Evolutionary conservation across 2,329 filamentous ascomycete genomes (phyloP).

Genomic region (Phaeoacremonium minimum): DNA sequence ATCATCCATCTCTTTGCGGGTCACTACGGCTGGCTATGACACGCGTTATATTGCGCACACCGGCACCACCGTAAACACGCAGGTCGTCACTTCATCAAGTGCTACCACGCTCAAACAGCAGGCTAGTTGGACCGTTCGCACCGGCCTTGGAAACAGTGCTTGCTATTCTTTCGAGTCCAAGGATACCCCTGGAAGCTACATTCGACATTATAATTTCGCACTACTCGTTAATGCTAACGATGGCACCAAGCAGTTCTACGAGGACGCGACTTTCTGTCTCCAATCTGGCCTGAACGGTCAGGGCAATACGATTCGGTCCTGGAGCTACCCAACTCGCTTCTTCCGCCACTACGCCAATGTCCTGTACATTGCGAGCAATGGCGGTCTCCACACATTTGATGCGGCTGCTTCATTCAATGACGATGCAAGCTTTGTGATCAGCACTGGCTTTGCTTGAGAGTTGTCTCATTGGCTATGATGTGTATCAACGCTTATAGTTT

Average conservation of each 20-base stretch:
- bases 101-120: slow-evolving; percentile 41
- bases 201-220: slow-evolving; percentile 51
- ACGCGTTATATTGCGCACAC: slow-evolving; percentile 52
- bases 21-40: slow-evolving; percentile 49
- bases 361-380: slow-evolving; percentile 46
- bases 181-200: slow-evolving; percentile 53
- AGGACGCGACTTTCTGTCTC: slow-evolving; percentile 62
- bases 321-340: slow-evolving; percentile 57
- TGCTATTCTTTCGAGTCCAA: slow-evolving; percentile 59
- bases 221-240: slow-evolving; percentile 47
- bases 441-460: slow-evolving; percentile 36
- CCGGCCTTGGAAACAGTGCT: slow-evolving; percentile 50
- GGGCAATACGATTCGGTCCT: slow-evolving; percentile 49
- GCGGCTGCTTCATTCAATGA: slow-evolving; percentile 40
- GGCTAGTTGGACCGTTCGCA: slow-evolving; percentile 48
- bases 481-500: too few relatives aligned
- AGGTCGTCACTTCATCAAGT: slow-evolving; percentile 49
- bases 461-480: too few relatives aligned
- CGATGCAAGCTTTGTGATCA: slow-evolving; percentile 49
- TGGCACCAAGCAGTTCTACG: slow-evolving; percentile 48
- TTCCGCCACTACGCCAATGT: slow-evolving; percentile 44
- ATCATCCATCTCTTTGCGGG: slow-evolving; percentile 40
- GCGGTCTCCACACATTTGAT: slow-evolving; percentile 53
- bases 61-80: slow-evolving; percentile 45
- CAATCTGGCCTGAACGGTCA: slow-evolving; percentile 44